Conservation (phyloP, 306 rosid genomes). For the Calophaca sinica region DNA sequence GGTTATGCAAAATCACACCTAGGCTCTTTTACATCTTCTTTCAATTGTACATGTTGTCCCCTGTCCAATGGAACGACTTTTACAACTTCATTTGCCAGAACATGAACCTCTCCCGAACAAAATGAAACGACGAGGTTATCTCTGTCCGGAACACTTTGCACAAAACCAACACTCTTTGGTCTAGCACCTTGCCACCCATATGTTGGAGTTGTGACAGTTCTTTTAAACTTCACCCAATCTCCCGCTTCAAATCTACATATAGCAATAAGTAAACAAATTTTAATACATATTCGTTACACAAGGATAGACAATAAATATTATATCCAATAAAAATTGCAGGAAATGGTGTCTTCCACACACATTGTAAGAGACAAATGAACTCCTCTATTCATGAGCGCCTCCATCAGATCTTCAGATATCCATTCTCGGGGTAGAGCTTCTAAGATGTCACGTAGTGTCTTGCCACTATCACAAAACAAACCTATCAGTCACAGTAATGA, state of each 20-base stretch:
- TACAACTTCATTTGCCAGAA: slow-evolving; percentile 81
- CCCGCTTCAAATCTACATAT: slow-evolving; percentile 80
- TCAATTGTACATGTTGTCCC: slow-evolving; percentile 96
- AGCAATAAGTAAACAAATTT: slow-evolving; percentile 34
- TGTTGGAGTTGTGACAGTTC: slow-evolving; percentile 75
- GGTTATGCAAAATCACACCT: slow-evolving; percentile 59
- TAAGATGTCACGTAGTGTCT: slow-evolving; percentile 82
- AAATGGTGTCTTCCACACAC: slow-evolving; percentile 56
- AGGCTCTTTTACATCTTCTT: slow-evolving; percentile 87
- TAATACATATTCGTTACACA: slow-evolving; percentile 36
- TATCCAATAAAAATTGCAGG: slow-evolving; percentile 37
- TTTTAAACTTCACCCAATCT: slow-evolving; percentile 93
- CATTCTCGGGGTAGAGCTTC: slow-evolving; percentile 96
- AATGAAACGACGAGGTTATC: slow-evolving; percentile 84
- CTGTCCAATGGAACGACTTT: slow-evolving; percentile 94
- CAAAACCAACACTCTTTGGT: slow-evolving; percentile 91
- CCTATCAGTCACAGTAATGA: slow-evolving; percentile 28
- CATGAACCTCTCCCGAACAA: slow-evolving; percentile 94
- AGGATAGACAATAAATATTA: slow-evolving; percentile 24
- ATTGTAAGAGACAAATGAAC: slow-evolving; percentile 80
- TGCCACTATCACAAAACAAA: slow-evolving; percentile 77
- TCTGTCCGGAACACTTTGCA: slow-evolving; percentile 80
- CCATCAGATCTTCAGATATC: slow-evolving; percentile 96
- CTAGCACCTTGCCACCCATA: slow-evolving; percentile 94
- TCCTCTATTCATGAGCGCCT: slow-evolving; percentile 78